phyloP scores from a whole-genome alignment of 78 protist species.

The Dictyostelium firmibasis region DNA sequence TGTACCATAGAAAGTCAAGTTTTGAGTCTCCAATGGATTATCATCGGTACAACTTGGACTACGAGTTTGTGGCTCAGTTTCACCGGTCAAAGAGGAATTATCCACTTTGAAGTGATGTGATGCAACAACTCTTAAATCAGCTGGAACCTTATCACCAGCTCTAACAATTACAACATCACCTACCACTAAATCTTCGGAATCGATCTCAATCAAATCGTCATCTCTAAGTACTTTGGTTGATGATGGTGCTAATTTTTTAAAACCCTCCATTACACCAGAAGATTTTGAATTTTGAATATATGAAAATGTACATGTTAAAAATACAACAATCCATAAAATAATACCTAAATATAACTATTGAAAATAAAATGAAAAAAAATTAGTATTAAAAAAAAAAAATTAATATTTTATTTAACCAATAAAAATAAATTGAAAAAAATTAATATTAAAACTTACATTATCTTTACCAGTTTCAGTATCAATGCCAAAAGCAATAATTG shows the following conservation, averaged over 20 bases:
- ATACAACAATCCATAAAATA: conserved; percentile 90
- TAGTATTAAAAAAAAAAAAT: background rate
- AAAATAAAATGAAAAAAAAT: background rate
- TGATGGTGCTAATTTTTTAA: conserved; percentile 83
- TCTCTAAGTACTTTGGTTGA: conserved; percentile 84
- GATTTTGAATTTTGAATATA: conserved; percentile 91
- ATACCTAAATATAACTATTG: conserved; percentile 71
- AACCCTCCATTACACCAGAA: conserved; percentile 87
- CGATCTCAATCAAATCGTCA: conserved; percentile 73
- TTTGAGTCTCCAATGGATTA: conserved; percentile 88
- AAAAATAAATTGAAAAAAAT: background rate
- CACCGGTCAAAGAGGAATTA: conserved; percentile 97
- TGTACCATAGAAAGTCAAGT: conserved; percentile 91
- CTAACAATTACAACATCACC: conserved; percentile 79
- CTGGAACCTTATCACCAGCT: conserved; percentile 94
- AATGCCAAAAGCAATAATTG: conserved; percentile 63
- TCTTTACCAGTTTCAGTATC: conserved; percentile 59
- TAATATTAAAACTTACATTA: conserved; percentile 29
- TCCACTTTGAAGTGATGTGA: conserved; percentile 85
- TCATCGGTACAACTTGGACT: conserved; percentile 59
- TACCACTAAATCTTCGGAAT: conserved; percentile 59
- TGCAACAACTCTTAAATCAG: conserved; percentile 91
- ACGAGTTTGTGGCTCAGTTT: conserved; percentile 91
- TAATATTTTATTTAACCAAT: conserved; percentile 9
- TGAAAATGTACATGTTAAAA: conserved; percentile 91